Evolutionary conservation across 2,329 filamentous ascomycete species (phyloP).

Genomic region (Septoria petroselini): DNA sequence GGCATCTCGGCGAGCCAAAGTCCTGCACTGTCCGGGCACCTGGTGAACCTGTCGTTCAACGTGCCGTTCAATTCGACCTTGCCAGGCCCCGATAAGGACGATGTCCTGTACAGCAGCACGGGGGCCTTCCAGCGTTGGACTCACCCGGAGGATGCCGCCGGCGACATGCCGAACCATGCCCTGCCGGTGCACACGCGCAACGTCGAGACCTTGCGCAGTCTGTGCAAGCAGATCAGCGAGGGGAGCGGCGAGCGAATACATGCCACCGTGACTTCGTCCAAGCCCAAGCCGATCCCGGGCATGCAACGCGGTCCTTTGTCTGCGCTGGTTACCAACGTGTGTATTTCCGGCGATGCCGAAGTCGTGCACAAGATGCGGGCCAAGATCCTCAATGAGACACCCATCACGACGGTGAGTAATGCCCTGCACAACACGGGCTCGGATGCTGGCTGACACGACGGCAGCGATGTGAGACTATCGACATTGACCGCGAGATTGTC

Average conservation of each 20-base stretch:
- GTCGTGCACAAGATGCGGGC: constrained; percentile 85
- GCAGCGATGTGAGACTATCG: constrained; percentile 87
- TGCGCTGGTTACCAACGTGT: constrained; percentile 72
- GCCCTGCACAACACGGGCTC: constrained; percentile 6
- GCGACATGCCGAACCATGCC: constrained; percentile 80
- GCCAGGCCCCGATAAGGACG: constrained; percentile 85
- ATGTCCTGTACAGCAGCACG: constrained; percentile 87
- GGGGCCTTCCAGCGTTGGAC: constrained; percentile 90
- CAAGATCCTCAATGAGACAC: constrained; percentile 85
- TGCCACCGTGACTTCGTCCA: constrained; percentile 77
- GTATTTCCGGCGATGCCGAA: constrained; percentile 82
- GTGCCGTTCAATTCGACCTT: constrained; percentile 93
- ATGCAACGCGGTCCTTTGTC: constrained; percentile 51
- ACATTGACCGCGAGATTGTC: constrained; percentile 87
- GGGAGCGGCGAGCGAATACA: constrained; percentile 63
- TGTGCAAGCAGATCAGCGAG: constrained; percentile 80
- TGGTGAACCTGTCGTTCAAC: constrained; percentile 93
- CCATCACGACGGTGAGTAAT: constrained; percentile 78
- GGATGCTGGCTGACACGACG: constrained; percentile 32
- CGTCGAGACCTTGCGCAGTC: constrained; percentile 69
- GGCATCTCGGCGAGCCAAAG: constrained; percentile 45
- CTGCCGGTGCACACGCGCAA: constrained; percentile 90
- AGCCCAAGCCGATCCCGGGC: constrained; percentile 61
- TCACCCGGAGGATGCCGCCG: constrained; percentile 80
- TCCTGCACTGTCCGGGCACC: constrained; percentile 68